Percentiles rank a stretch among this genome's conserved stretches.
Evolutionary conservation across 1,284 basidiomycete genomes (phyloP).

Genomic region (Malassezia furfur): DNA sequence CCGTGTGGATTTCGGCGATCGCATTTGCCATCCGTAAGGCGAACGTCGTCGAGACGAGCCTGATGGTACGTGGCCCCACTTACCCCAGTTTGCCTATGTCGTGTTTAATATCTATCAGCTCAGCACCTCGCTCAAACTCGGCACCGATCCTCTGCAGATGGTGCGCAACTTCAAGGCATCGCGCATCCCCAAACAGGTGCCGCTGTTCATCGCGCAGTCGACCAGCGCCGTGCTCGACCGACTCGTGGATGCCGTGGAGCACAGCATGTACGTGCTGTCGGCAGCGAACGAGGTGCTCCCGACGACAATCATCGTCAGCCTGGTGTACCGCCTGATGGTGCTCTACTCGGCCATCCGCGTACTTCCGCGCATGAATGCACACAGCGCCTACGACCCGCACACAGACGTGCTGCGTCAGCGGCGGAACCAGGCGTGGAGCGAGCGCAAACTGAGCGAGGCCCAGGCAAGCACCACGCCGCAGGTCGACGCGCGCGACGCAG

Average conservation of each 20-base stretch:
- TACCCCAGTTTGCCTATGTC: slow-evolving; percentile 35
- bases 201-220: slow-evolving; percentile 20
- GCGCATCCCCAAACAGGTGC: slow-evolving; percentile 16
- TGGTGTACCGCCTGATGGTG: slow-evolving; percentile 42
- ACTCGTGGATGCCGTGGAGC: slow-evolving; percentile 27
- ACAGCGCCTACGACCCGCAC: not conserved
- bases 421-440: not conserved
- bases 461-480: not conserved
- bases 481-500: not conserved
- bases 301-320: slow-evolving; percentile 37
- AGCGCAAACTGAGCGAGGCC: not conserved
- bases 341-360: slow-evolving; percentile 43
- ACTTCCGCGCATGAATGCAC: slow-evolving; percentile 23
- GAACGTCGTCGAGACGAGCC: slow-evolving; percentile 44
- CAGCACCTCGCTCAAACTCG: slow-evolving; percentile 30
- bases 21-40: slow-evolving; percentile 43
- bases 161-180: slow-evolving; percentile 40
- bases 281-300: slow-evolving; percentile 38
- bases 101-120: slow-evolving; percentile 46
- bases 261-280: slow-evolving; percentile 30
- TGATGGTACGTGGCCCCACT: slow-evolving; percentile 24
- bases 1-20: slow-evolving; percentile 44
- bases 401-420: not conserved
- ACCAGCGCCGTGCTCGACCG: slow-evolving; percentile 12
- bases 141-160: slow-evolving; percentile 39